These are phyloP conservation scores for Trypanosoma caninum DNA, from an alignment of 208 protist genomes.

Conservation along the genomic window DNA sequence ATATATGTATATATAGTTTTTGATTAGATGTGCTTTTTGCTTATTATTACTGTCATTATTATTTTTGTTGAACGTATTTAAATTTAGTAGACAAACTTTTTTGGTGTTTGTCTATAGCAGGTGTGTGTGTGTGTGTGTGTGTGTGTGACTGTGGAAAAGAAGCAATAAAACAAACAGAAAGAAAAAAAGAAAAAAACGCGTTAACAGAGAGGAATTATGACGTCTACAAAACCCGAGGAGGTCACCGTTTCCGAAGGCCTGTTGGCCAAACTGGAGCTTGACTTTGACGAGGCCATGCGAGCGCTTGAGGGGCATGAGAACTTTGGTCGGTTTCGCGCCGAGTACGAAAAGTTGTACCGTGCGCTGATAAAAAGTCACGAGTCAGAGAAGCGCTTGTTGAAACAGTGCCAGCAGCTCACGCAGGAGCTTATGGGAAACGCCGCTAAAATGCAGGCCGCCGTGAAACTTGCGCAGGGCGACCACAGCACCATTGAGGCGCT, in stretches of 20 bases:
- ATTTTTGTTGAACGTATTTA: too few relatives aligned
- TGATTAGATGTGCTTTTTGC: too few relatives aligned
- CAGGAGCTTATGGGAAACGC: constrained; percentile 96
- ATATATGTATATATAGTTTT: too few relatives aligned
- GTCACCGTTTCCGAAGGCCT: constrained; percentile 60
- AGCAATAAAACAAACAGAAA: too few relatives aligned
- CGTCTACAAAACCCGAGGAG: constrained; percentile 36
- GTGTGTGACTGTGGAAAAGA: too few relatives aligned
- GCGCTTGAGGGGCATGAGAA: constrained; percentile 93
- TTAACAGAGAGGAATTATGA: too few relatives aligned
- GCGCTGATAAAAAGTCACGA: constrained; percentile 96
- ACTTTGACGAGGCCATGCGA: constrained; percentile 93
- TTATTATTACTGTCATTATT: too few relatives aligned
- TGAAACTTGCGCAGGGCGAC: constrained; percentile 96
- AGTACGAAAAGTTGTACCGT: constrained; percentile 98
- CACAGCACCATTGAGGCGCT: constrained; percentile 96
- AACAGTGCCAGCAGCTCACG: constrained; percentile 95
- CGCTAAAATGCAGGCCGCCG: constrained; percentile 96
- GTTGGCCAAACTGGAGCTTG: constrained; percentile 89
- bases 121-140: too few relatives aligned
- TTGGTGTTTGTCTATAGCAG: too few relatives aligned
- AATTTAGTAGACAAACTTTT: too few relatives aligned
- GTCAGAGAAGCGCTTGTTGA: constrained; percentile 96
- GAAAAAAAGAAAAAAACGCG: too few relatives aligned
- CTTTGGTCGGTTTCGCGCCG: constrained; percentile 94